Base-by-base conservation (phyloP, 805 yeast species). In the Pichia eremophila region DNA sequence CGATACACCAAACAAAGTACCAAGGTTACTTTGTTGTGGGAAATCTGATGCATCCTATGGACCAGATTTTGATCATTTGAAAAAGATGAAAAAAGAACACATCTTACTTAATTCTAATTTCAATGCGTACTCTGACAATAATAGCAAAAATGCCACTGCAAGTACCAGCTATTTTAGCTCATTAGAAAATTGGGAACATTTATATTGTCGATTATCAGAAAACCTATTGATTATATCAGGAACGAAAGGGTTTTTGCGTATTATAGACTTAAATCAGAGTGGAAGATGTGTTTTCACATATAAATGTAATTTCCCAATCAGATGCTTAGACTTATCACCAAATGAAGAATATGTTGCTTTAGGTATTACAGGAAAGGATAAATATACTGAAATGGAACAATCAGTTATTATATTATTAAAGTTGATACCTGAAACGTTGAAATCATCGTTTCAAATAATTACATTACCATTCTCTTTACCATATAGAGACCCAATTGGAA, bases 301-400 rank as follows among this genome's bases (percentile, higher is more conserved):
- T 58, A 68, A 76, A 37, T 81, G 87, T 11, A 76, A 74, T 46
- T 85, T 85, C 59, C 90, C 91, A 1, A 83, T 90, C 36, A 64
- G 95, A 45, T 87, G 95, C 58, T 71, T 87, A 42, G 83, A 87
- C 35, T 70, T 89, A 1, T 76, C 91, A 10, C 75, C 79, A 0
- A 70, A 75, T 53, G 88, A 84, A 27, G 67, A 73, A 18, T 67
- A 81, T 27, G 69, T 89, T 12, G 93, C 93, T 6, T 77, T 87
- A 53, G 93, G 95, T 1, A 81, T 90, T 31, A 84, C 91, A 0
- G 93, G 95, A 0, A 77, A 80, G 48, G 95, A 86, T 59, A 72
- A 83, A 49, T 65, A 74, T 19, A 75, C 81, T 1, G 80, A 81
- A 4, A 73, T 79, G 29, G 90, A 83, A 57, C 91, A 85, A 58